These are phyloP conservation scores for Candida fluviatilis DNA, from an alignment of 805 yeast species.

Conservation along the genomic window DNA sequence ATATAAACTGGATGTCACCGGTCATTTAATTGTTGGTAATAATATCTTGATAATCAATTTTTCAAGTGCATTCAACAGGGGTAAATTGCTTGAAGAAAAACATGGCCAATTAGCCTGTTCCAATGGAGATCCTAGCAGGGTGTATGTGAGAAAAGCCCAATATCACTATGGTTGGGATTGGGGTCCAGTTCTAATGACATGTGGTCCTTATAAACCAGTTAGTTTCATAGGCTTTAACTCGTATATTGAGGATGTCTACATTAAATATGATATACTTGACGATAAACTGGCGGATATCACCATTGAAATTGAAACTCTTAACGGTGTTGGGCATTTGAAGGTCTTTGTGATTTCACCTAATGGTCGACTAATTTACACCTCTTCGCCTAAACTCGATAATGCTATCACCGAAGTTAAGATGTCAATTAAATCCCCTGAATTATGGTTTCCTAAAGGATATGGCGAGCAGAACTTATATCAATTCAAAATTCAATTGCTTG, in stretches of 20 bases:
- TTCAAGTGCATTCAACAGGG: conserved; percentile 31
- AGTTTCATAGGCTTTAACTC: conserved; percentile 17
- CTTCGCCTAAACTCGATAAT: background rate
- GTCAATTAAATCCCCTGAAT: conserved; percentile 20
- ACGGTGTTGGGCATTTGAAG: background rate
- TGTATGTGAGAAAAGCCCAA: conserved; percentile 48
- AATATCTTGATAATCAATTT: conserved; percentile 35
- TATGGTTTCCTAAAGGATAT: conserved; percentile 40
- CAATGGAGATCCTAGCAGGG: conserved; percentile 42
- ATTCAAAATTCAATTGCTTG: conserved; percentile 13
- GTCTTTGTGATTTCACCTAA: conserved; percentile 12
- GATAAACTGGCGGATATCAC: conserved; percentile 9
- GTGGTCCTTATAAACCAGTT: conserved; percentile 43
- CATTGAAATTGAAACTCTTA: conserved; percentile 5
- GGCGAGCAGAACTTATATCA: conserved; percentile 34
- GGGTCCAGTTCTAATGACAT: conserved; percentile 45
- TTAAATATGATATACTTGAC: conserved; percentile 8
- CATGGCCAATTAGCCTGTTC: conserved; percentile 26
- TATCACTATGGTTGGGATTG: conserved; percentile 59
- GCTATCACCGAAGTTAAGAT: conserved; percentile 2
- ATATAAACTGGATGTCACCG: conserved; percentile 25
- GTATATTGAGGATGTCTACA: conserved; percentile 14
- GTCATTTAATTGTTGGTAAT: conserved; percentile 8
- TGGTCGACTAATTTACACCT: conserved; percentile 6
- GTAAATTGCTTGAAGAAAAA: conserved; percentile 27